phyloP scores from a whole-genome alignment of 305 asterid genomes.

The Fraxinus platypoda region DNA sequence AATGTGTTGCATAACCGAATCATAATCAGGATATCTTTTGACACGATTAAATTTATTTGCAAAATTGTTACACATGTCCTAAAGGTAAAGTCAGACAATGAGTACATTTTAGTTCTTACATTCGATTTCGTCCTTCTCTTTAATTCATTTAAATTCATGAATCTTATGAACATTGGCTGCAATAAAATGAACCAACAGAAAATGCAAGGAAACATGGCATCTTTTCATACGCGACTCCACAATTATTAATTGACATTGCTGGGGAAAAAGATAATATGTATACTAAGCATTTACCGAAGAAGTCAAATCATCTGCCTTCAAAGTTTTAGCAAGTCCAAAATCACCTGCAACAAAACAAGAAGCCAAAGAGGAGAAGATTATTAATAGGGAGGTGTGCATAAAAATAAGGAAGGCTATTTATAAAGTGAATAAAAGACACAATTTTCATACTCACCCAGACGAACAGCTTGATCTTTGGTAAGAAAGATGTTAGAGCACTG shows the following conservation, averaged over 20 bases:
- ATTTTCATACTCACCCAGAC: slow-evolving; percentile 60
- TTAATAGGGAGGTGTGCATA: slow-evolving; percentile 12
- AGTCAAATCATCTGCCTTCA: slow-evolving; percentile 97
- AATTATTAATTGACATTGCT: not conserved
- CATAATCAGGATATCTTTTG: not conserved
- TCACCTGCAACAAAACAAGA: slow-evolving; percentile 55
- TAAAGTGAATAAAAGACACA: slow-evolving; percentile 21
- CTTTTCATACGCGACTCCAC: not conserved
- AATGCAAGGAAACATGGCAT: not conserved
- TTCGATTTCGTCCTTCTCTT: slow-evolving; percentile 8
- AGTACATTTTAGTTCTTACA: not conserved
- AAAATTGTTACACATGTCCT: not conserved
- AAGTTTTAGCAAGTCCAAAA: slow-evolving; percentile 94
- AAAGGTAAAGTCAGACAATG: not conserved
- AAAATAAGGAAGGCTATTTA: slow-evolving; percentile 6
- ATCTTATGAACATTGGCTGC: not conserved
- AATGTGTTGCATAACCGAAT: slow-evolving; percentile 13
- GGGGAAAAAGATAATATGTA: slow-evolving; percentile 14
- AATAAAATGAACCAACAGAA: not conserved
- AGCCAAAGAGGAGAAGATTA: slow-evolving; percentile 13
- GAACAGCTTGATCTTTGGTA: slow-evolving; percentile 86
- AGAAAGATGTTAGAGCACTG: slow-evolving; percentile 98
- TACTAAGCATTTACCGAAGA: slow-evolving; percentile 71
- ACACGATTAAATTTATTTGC: not conserved
- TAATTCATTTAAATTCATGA: not conserved